phyloP scores from a whole-genome alignment of 1,284 basidiomycete genomes.

The Irpex sp. region DNA sequence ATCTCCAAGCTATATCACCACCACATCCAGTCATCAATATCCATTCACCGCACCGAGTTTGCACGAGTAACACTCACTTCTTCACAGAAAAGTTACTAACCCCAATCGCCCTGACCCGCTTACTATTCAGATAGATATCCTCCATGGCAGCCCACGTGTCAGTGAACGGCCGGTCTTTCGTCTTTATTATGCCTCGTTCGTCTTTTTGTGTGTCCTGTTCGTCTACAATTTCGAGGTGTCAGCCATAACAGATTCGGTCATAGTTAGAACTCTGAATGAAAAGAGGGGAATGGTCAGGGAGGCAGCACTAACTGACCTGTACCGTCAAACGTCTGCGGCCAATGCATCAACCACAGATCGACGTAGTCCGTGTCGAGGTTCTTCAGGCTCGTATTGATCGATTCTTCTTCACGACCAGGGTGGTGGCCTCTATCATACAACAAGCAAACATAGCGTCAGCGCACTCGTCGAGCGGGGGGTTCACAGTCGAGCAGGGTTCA shows the following conservation, averaged over 20 bases:
- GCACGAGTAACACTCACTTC: slow-evolving; percentile 29
- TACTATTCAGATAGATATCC: slow-evolving; percentile 39
- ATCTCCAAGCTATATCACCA: slow-evolving; percentile 33
- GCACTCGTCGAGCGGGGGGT: no score
- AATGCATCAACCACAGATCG: slow-evolving; percentile 31
- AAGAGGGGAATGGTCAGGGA: no score
- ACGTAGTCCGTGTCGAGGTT: slow-evolving; percentile 29
- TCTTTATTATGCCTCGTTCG: slow-evolving; percentile 23
- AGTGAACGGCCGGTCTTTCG: slow-evolving; percentile 38
- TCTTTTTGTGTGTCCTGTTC: slow-evolving; percentile 18
- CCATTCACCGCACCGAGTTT: neutral
- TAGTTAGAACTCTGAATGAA: no score
- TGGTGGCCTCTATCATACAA: slow-evolving; percentile 21
- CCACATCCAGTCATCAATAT: slow-evolving; percentile 33
- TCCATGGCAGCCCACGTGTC: slow-evolving; percentile 64
- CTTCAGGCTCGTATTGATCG: slow-evolving; percentile 26
- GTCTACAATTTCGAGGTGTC: slow-evolving; percentile 11
- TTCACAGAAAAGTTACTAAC: slow-evolving; percentile 70
- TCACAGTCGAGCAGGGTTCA: no score
- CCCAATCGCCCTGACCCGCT: slow-evolving; percentile 55
- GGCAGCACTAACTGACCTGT: slow-evolving; percentile 2
- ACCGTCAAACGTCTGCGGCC: slow-evolving; percentile 26
- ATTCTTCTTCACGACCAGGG: slow-evolving; percentile 22
- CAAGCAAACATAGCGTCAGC: no score
- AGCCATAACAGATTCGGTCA: no score